Evolutionary conservation across 768 basidiomycete genomes (phyloP).

Genomic region (Kwoniella dejecticola): DNA sequence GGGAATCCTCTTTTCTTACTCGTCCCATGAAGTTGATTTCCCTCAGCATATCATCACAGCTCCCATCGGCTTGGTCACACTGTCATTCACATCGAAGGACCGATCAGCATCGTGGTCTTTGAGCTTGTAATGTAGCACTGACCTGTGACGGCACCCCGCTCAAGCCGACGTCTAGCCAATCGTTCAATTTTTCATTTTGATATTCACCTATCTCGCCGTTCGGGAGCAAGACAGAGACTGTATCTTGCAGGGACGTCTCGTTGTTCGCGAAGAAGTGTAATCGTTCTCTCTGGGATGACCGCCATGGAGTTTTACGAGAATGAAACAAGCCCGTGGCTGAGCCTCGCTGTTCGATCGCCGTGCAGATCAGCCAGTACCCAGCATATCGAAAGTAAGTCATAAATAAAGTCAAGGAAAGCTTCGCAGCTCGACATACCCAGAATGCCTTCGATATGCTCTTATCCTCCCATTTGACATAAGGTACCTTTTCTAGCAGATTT

Average conservation of each 20-base stretch:
- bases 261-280: constrained; percentile 36
- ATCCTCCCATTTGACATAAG: constrained; percentile 35
- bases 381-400: too few species aligned
- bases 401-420: too few species aligned
- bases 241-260: background rate
- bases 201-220: constrained; percentile 23
- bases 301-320: constrained; percentile 39
- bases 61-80: constrained; percentile 41
- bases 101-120: too few species aligned
- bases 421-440: constrained; percentile 34
- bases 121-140: constrained; percentile 16
- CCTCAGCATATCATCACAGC: constrained; percentile 40
- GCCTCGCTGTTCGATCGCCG: constrained; percentile 33
- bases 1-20: constrained; percentile 36
- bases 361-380: too few species aligned
- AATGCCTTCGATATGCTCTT: constrained; percentile 45
- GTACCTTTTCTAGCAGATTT: constrained; percentile 40
- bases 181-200: constrained; percentile 31
- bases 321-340: constrained; percentile 48
- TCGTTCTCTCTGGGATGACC: constrained; percentile 45
- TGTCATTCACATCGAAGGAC: too few species aligned
- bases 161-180: constrained; percentile 45
- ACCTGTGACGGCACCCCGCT: constrained; percentile 48
- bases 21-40: constrained; percentile 46
- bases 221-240: constrained; percentile 27